Percentiles rank a stretch among this genome's conserved stretches.
Conservation (phyloP, 2,329 filamentous ascomycete genomes). For the Cercospora berteroae region DNA sequence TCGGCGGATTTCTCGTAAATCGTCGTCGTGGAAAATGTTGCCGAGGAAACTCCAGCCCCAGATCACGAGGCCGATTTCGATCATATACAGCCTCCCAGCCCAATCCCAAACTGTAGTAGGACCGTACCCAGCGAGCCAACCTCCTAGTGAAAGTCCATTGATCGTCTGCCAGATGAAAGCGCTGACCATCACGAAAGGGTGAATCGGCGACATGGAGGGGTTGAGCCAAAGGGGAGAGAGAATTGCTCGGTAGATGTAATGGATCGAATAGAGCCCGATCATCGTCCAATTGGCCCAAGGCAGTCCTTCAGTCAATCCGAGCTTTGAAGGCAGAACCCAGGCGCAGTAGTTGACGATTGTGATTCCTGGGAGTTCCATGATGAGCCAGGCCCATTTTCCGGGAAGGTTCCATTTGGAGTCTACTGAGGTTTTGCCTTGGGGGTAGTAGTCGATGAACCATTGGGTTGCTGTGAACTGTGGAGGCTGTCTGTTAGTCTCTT, state of each 20-base stretch:
- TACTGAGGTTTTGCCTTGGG: slow-evolving; percentile 87
- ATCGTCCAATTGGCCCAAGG: slow-evolving; percentile 78
- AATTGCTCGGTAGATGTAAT: slow-evolving; percentile 88
- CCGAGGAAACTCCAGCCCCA: slow-evolving; percentile 74
- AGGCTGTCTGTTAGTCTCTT: slow-evolving; percentile 3
- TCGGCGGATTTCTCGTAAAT: slow-evolving; percentile 80
- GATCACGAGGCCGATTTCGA: slow-evolving; percentile 65
- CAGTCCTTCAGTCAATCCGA: slow-evolving; percentile 53
- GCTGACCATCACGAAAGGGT: slow-evolving; percentile 62
- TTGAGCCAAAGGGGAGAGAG: slow-evolving; percentile 75
- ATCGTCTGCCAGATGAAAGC: slow-evolving; percentile 73
- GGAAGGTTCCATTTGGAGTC: slow-evolving; percentile 77
- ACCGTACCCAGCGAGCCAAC: slow-evolving; percentile 80
- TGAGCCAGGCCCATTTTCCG: slow-evolving; percentile 80
- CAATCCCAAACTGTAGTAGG: slow-evolving; percentile 59
- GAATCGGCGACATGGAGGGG: slow-evolving; percentile 90
- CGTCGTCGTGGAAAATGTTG: slow-evolving; percentile 88
- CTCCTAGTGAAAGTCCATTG: slow-evolving; percentile 75
- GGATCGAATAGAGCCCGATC: slow-evolving; percentile 69
- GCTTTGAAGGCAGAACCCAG: slow-evolving; percentile 60
- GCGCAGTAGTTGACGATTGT: slow-evolving; percentile 77
- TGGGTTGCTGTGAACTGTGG: slow-evolving; percentile 67
- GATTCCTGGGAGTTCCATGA: slow-evolving; percentile 82
- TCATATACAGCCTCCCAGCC: slow-evolving; percentile 45
- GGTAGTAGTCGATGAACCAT: slow-evolving; percentile 78